Evolutionary conservation across 208 protist genomes (phyloP).

Genomic region (Acanthamoeba castellanii): DNA sequence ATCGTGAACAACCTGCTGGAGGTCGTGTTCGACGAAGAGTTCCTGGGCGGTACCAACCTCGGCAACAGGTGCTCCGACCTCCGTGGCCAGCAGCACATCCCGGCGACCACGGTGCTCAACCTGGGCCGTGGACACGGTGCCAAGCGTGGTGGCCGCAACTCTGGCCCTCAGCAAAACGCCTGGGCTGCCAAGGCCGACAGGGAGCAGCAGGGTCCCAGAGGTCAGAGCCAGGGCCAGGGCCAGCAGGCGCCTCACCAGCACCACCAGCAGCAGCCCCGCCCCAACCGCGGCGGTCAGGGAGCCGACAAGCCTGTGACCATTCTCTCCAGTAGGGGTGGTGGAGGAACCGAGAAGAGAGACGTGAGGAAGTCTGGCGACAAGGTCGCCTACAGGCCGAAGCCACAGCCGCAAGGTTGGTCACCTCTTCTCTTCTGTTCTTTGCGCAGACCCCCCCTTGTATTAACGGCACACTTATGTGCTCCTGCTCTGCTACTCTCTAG

Average conservation of each 20-base stretch:
- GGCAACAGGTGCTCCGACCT: conserved; percentile 59
- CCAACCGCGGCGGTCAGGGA: background rate
- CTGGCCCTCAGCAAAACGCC: background rate
- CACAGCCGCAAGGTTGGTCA: background rate
- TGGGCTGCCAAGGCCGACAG: background rate
- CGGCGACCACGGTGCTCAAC: conserved; percentile 49
- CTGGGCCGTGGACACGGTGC: background rate
- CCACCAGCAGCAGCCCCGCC: background rate
- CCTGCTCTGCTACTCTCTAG: too few species aligned
- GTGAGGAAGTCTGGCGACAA: background rate
- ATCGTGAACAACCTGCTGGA: conserved; percentile 49
- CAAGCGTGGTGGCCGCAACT: conserved; percentile 2
- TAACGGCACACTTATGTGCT: too few species aligned
- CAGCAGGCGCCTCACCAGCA: background rate
- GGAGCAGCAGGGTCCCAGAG: background rate
- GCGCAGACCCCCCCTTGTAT: background rate
- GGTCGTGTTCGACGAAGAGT: conserved; percentile 70
- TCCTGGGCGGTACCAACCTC: conserved; percentile 55
- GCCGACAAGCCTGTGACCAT: conserved; percentile 5
- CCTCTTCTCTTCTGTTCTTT: background rate
- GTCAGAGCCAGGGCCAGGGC: background rate
- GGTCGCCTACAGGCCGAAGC: conserved; percentile 16
- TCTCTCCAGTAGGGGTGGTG: background rate
- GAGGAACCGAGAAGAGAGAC: background rate
- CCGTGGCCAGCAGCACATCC: conserved; percentile 43